Percentiles rank a stretch among this genome's conserved stretches.
Conservation (phyloP, 192 early-diverging fungal genomes). For the Diversispora eburnea region DNA sequence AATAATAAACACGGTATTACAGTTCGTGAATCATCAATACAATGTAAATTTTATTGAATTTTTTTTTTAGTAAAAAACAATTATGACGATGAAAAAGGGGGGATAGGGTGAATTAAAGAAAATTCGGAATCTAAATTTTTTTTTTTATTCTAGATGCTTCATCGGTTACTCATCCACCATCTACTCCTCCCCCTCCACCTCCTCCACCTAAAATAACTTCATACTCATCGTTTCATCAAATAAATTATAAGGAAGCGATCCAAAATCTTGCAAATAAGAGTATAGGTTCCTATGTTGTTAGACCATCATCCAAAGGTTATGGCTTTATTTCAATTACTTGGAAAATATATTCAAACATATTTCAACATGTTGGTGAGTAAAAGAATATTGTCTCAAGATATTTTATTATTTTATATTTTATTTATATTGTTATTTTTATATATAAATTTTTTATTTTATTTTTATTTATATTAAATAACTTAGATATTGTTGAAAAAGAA, state of each 20-base stretch:
- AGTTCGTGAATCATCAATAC: background rate
- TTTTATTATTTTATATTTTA: background rate
- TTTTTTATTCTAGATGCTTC: background rate
- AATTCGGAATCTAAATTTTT: background rate
- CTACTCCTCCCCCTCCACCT: constrained; percentile 50
- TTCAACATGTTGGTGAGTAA: constrained; percentile 75
- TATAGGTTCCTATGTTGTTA: constrained; percentile 78
- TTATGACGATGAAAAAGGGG: background rate
- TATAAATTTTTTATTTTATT: background rate
- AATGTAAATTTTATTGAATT: background rate
- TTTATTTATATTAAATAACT: no score
- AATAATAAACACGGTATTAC: background rate
- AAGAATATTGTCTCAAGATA: no score
- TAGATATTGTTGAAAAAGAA: constrained; percentile 67
- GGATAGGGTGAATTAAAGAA: background rate
- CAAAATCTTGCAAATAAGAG: constrained; percentile 62
- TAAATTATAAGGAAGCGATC: constrained; percentile 69
- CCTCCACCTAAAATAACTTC: constrained; percentile 33
- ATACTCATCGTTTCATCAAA: constrained; percentile 78
- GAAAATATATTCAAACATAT: constrained; percentile 83
- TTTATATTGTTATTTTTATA: background rate
- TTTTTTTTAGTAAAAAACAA: background rate
- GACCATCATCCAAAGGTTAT: constrained; percentile 84
- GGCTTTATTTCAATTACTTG: constrained; percentile 90
- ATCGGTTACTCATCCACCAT: no score